These are phyloP conservation scores for Saraca asoca DNA, from an alignment of 331 rosid species.

Conservation along the genomic window DNA sequence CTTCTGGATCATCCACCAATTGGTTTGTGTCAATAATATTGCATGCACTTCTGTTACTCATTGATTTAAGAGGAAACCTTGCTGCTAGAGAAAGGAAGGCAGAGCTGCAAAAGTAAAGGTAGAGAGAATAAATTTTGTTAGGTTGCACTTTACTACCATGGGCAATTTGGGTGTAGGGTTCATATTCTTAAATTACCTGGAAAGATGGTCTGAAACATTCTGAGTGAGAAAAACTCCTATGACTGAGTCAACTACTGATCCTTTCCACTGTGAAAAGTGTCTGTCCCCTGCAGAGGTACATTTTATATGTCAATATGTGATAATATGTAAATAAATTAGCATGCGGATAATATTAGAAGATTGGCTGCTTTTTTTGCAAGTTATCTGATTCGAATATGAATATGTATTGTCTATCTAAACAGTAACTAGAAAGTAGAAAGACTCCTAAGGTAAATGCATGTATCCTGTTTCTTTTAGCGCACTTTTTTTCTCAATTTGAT, in stretches of 20 bases:
- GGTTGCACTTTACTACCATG: conserved; percentile 26
- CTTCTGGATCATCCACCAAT: conserved; percentile 51
- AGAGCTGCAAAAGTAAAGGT: conserved; percentile 67
- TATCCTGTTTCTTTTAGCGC: no score
- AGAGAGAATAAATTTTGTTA: conserved; percentile 13
- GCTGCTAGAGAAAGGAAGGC: conserved; percentile 95
- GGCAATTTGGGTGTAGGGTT: conserved; percentile 30
- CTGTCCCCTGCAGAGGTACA: conserved; percentile 74
- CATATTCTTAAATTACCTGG: conserved; percentile 59
- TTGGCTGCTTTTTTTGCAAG: conserved; percentile 23
- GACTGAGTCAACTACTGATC: conserved; percentile 95
- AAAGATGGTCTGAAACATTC: conserved; percentile 96
- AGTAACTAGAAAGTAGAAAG: no score
- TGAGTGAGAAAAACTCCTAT: conserved; percentile 95
- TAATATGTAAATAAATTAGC: conserved; percentile 18
- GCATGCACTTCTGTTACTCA: conserved; percentile 40
- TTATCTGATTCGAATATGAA: no score
- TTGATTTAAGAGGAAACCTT: conserved; percentile 60
- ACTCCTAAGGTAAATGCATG: no score
- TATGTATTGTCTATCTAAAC: no score
- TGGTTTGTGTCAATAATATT: conserved; percentile 39
- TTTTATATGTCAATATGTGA: no score
- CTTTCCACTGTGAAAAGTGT: conserved; percentile 95
- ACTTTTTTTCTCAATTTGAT: no score
- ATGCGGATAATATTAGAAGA: conserved; percentile 19